Conservation (phyloP, 2,329 filamentous ascomycete genomes). For the Beauveria varroae region DNA sequence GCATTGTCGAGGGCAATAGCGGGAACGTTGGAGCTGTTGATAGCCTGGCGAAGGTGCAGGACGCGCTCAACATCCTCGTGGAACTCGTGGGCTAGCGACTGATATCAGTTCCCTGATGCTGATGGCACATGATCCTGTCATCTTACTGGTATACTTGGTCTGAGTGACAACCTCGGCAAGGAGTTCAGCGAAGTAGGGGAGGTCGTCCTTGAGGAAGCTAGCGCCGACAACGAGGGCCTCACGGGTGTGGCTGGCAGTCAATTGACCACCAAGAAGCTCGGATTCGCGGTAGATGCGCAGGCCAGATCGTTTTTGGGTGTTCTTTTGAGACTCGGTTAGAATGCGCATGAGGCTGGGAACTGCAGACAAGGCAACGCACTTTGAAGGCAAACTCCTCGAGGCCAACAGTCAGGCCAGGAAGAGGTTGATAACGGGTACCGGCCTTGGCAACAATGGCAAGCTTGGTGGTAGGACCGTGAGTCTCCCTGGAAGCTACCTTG, state of each 20-base stretch:
- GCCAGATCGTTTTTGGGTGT: constrained; percentile 79
- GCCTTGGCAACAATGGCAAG: constrained; percentile 90
- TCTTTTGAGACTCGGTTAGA: constrained; percentile 40
- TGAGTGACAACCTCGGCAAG: constrained; percentile 83
- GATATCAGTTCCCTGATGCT: constrained; percentile 13
- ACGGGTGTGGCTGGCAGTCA: constrained; percentile 80
- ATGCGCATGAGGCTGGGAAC: constrained; percentile 40
- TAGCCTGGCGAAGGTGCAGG: constrained; percentile 71
- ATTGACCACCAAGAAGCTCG: constrained; percentile 88
- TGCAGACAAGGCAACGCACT: constrained; percentile 39
- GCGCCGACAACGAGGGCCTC: constrained; percentile 89
- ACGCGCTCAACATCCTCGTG: constrained; percentile 77
- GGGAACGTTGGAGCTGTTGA: constrained; percentile 53
- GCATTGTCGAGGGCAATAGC: constrained; percentile 76
- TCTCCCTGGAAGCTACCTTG: constrained; percentile 88
- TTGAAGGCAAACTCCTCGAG: constrained; percentile 97
- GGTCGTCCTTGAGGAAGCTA: constrained; percentile 90
- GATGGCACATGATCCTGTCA: constrained; percentile 14
- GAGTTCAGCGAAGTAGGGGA: constrained; percentile 96
- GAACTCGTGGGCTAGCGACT: constrained; percentile 69
- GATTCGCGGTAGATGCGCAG: constrained; percentile 91
- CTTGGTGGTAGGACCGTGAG: constrained; percentile 80
- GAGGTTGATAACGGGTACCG: constrained; percentile 84
- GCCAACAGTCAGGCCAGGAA: constrained; percentile 82
- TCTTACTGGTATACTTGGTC: constrained; percentile 75